Percentiles rank a stretch among this genome's conserved stretches.
Conservation (phyloP, 192 early-diverging fungal species). For the Entomortierella chlamydospora region DNA sequence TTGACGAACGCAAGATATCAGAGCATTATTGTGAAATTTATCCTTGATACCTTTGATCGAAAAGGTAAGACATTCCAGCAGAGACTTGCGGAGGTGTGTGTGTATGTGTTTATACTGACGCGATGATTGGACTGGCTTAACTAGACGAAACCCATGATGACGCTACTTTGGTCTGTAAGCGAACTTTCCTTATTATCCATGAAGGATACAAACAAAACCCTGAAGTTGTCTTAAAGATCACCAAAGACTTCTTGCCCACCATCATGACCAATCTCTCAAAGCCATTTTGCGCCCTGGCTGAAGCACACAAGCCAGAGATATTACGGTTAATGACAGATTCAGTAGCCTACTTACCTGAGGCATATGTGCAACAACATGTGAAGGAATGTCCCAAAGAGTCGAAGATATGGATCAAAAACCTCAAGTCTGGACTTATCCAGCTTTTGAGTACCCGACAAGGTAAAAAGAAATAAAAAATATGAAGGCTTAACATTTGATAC, state of each 20-base stretch:
- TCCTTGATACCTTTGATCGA: constrained; percentile 19
- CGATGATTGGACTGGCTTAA: not conserved
- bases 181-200: constrained; percentile 33
- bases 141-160: constrained; percentile 31
- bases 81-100: too few species aligned
- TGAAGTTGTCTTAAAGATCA: constrained; percentile 23
- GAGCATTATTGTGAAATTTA: constrained; percentile 25
- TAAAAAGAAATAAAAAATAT: not conserved
- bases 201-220: constrained; percentile 45
- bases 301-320: constrained; percentile 34
- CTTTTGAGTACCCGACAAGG: constrained; percentile 50
- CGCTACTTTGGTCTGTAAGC: constrained; percentile 21
- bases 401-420: constrained; percentile 19
- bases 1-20: constrained; percentile 40
- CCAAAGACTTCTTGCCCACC: constrained; percentile 31
- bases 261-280: constrained; percentile 30
- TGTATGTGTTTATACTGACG: not conserved
- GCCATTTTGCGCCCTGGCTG: constrained; percentile 12
- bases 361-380: constrained; percentile 28
- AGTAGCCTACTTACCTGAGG: constrained; percentile 23
- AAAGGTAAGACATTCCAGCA: constrained; percentile 11
- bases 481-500: too few species aligned
- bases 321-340: constrained; percentile 20
- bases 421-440: constrained; percentile 47
- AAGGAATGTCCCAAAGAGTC: constrained; percentile 21